Evolutionary conservation across 1,284 basidiomycete species (phyloP), one percentile per base, ranked within the genome.

Genomic region (Ustilago tritici): DNA sequence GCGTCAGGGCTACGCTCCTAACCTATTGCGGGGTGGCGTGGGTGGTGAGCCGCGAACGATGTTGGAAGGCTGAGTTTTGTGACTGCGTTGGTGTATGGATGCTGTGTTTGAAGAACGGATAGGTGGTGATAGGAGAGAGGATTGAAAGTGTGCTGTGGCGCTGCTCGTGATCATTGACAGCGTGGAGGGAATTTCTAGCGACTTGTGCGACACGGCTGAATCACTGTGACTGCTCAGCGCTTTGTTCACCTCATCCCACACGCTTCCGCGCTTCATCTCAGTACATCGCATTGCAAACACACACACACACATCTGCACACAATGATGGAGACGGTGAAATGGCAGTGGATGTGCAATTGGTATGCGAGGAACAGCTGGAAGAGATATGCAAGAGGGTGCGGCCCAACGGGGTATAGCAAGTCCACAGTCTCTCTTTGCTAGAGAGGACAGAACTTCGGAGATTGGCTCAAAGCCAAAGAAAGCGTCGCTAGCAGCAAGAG

Each of bases 391-490:
- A 50, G 53, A 64, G 41, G 52, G 31, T 35, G 56, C 49, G 34
- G 49, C 43, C 19, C n/a, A 15, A 28, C 14, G 56, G 62, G 62
- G 58, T 65, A 65, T 72, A 72, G 56, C 40, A 66, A 56, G 64
- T 36, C 36, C 32, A 19, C 19, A 23, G 0, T 8, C n/a, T 36
- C n/a, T 36, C n/a, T 28, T 40, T 15, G 41, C 15, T 1, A 35
- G 12, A 7, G 19, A 12, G 31, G 14, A 14, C 15, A 23, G 19
- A 35, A n/a, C 17, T 31, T 40, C 19, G 6, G 34, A 31, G 40
- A 19, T 19, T 19, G 32, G 15, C 7, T 41, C 23, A n/a, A 14
- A n/a, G 31, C 49, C 31, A 35, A 9, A 10, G 38, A 1, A 57
- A 41, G 40, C 23, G 41, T 43, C 43, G 43, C 43, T 19, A 11